A percentile compares a stretch with the other conserved stretches of the same genome.
phyloP scores from a whole-genome alignment of 768 basidiomycete species.

The Macrolepiota albuminosa region DNA sequence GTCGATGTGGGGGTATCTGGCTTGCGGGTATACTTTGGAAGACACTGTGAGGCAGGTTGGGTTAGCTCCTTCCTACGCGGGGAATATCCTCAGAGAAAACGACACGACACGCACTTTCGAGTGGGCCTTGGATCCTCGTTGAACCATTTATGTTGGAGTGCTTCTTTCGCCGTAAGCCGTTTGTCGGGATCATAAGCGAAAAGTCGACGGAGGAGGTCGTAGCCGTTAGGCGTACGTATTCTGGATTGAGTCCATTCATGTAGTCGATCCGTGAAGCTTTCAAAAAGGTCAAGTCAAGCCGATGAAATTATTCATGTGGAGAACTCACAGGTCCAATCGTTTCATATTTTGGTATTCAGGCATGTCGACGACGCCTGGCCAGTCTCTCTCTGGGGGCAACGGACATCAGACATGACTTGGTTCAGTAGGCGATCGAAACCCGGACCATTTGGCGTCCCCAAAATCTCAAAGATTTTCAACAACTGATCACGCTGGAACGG shows the following conservation, averaged over 20 bases:
- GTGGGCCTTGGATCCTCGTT: conserved; percentile 84
- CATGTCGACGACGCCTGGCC: conserved; percentile 83
- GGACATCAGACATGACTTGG: neutral
- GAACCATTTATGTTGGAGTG: conserved; percentile 88
- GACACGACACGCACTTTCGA: conserved; percentile 58
- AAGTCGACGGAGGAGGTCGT: conserved; percentile 79
- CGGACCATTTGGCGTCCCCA: conserved; percentile 84
- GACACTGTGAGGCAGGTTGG: conserved; percentile 42
- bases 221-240: conserved; percentile 56
- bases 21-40: conserved; percentile 61
- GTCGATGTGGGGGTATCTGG: conserved; percentile 78
- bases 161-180: conserved; percentile 77
- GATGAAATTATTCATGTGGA: neutral
- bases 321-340: conserved; percentile 64
- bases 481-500: conserved; percentile 97
- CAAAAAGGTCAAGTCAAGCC: neutral
- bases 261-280: conserved; percentile 52
- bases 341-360: conserved; percentile 85
- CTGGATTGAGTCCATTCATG: conserved; percentile 72
- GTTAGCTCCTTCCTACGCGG: neutral
- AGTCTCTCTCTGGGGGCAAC: conserved; percentile 61
- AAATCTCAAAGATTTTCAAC: conserved; percentile 91
- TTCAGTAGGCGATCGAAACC: conserved; percentile 16
- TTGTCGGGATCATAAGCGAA: conserved; percentile 90
- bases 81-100: neutral